Evolutionary conservation across 2,329 filamentous ascomycete species (phyloP).

Genomic region (Fusarium guadeloupense): DNA sequence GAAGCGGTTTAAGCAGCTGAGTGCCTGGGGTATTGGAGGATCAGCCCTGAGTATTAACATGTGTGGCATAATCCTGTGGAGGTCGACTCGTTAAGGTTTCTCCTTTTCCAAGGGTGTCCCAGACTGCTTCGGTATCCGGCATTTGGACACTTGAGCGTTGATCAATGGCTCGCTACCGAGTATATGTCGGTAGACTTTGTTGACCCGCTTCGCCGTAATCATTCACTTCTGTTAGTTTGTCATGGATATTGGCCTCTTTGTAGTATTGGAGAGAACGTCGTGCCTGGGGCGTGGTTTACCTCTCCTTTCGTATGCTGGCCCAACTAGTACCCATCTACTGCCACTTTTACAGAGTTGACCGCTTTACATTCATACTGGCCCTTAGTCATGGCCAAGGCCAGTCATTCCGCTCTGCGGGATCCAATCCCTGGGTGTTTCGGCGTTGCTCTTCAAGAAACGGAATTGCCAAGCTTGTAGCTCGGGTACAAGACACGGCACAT

Average conservation of each 20-base stretch:
- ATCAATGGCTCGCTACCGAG: not conserved
- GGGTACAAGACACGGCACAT: not conserved
- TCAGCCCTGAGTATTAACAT: not conserved
- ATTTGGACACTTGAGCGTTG: not conserved
- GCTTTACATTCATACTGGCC: no score
- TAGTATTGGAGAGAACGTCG: not conserved
- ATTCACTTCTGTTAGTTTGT: not conserved
- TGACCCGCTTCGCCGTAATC: not conserved
- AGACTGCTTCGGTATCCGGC: not conserved
- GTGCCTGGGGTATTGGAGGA: not conserved
- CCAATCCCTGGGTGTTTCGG: no score
- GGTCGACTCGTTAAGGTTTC: not conserved
- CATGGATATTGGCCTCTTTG: not conserved
- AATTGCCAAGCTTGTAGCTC: no score
- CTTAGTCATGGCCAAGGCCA: no score
- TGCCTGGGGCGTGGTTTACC: no score
- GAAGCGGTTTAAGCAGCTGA: not conserved
- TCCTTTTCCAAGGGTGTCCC: not conserved
- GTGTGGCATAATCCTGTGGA: not conserved
- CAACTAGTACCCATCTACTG: no score
- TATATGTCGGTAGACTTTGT: no score
- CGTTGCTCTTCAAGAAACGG: no score
- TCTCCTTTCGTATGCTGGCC: no score
- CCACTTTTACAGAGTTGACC: no score
- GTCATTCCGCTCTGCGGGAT: no score